Evolutionary conservation across 345 rosid species (phyloP).

Genomic region (Eucalyptus cladocalyx): DNA sequence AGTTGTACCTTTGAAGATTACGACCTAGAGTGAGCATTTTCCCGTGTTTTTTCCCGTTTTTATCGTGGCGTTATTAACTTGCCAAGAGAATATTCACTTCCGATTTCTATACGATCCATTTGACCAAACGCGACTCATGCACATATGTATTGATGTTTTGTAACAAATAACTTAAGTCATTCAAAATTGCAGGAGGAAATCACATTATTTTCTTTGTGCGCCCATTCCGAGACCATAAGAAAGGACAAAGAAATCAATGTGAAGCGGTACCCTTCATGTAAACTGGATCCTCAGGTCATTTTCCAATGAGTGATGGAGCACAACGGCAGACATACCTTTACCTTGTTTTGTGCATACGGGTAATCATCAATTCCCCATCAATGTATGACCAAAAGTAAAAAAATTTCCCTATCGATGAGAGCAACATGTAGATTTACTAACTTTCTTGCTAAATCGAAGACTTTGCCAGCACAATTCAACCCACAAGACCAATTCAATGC

Average conservation of each 20-base stretch:
- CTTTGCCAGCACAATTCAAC: neutral
- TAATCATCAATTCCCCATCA: neutral
- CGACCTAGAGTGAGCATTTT: neutral
- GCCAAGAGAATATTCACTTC: neutral
- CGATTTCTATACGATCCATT: neutral
- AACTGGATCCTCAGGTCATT: neutral
- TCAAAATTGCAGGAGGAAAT: neutral
- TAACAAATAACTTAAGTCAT: neutral
- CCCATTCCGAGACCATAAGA: neutral
- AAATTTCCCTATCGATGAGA: neutral
- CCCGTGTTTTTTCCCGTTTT: rapidly evolving
- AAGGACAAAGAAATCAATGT: neutral
- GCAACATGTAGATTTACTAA: neutral
- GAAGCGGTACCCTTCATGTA: neutral
- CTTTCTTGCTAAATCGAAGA: neutral
- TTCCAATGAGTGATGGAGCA: neutral
- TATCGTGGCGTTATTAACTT: rapidly evolving
- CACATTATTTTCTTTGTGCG: neutral
- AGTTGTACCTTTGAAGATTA: neutral
- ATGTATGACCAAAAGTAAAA: too few relatives aligned
- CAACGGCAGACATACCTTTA: neutral
- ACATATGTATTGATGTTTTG: neutral
- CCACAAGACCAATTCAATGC: neutral
- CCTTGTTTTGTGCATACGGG: neutral
- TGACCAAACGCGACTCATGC: neutral